Percentiles rank a stretch among this genome's conserved stretches.
Conservation (phyloP, 805 yeast species). For the Metschnikowia gelsemii region DNA sequence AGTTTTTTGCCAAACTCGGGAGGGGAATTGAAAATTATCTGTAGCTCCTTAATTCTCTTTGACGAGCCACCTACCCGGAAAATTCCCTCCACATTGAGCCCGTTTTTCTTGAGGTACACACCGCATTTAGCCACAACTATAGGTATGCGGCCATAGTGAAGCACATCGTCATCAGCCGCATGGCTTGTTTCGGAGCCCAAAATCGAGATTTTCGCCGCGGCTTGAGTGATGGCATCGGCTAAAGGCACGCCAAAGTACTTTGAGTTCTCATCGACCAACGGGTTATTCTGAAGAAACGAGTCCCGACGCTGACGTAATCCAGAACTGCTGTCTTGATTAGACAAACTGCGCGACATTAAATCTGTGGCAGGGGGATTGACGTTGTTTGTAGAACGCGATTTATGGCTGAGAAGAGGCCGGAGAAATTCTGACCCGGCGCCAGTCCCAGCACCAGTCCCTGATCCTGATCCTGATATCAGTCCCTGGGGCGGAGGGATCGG, state of each 20-base stretch:
- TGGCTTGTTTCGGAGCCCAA: conserved; percentile 42
- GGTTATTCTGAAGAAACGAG: conserved; percentile 46
- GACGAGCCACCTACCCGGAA: conserved; percentile 92
- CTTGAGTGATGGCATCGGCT: conserved; percentile 65
- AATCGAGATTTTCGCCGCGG: conserved; percentile 73
- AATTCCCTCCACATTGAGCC: conserved; percentile 81
- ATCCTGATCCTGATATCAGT: background rate
- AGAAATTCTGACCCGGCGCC: conserved; percentile 26
- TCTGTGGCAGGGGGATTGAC: conserved; percentile 41
- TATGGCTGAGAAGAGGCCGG: conserved; percentile 50
- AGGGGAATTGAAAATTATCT: conserved; percentile 76
- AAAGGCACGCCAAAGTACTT: conserved; percentile 81
- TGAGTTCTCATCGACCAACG: conserved; percentile 44
- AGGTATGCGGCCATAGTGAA: conserved; percentile 86
- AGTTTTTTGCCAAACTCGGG: conserved; percentile 88
- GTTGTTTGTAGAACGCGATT: conserved; percentile 51
- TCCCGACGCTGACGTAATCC: conserved; percentile 49
- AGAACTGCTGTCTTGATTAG: conserved; percentile 16
- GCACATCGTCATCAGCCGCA: conserved; percentile 51
- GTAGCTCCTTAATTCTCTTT: conserved; percentile 82
- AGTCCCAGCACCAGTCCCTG: background rate
- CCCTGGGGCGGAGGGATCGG: conserved; percentile 8
- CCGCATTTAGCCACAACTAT: conserved; percentile 96
- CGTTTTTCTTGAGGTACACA: conserved; percentile 73
- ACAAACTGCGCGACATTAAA: conserved; percentile 25